Conservation (phyloP, 2,329 filamentous ascomycete species). For the Elsinoe fawcettii region DNA sequence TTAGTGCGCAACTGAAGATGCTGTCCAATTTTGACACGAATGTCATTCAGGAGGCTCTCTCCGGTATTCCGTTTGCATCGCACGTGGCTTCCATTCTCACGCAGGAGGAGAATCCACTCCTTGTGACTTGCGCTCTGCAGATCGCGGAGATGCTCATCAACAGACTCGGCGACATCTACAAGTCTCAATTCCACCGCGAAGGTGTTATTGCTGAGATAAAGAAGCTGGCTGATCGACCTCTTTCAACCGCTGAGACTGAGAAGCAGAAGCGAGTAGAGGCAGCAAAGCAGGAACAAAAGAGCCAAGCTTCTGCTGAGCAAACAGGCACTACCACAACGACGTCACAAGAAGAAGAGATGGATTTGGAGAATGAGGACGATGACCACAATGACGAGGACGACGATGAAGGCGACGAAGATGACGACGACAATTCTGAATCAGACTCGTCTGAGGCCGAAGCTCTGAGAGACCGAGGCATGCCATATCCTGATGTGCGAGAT, state of each 20-base stretch:
- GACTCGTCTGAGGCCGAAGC: slow-evolving; percentile 21
- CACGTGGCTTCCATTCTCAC: slow-evolving; percentile 92
- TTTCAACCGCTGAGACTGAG: slow-evolving; percentile 17
- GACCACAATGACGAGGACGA: slow-evolving; percentile 47
- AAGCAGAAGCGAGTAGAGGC: slow-evolving; percentile 14
- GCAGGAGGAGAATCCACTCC: slow-evolving; percentile 81
- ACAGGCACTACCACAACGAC: slow-evolving; percentile 24
- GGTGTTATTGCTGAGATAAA: slow-evolving; percentile 88
- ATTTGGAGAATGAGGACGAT: slow-evolving; percentile 40
- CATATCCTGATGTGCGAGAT: slow-evolving; percentile 51
- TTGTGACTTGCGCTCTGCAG: slow-evolving; percentile 81
- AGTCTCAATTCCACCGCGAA: slow-evolving; percentile 94
- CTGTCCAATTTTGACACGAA: slow-evolving; percentile 82
- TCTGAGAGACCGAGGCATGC: slow-evolving; percentile 21
- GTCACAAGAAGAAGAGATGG: slow-evolving; percentile 35
- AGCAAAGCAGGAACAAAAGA: slow-evolving; percentile 12
- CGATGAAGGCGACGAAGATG: slow-evolving; percentile 49
- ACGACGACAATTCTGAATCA: slow-evolving; percentile 37
- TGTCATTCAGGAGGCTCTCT: slow-evolving; percentile 78
- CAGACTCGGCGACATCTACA: slow-evolving; percentile 78
- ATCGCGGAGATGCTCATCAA: slow-evolving; percentile 81
- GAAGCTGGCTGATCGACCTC: slow-evolving; percentile 56
- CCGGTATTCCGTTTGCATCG: slow-evolving; percentile 86
- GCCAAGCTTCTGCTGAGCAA: slow-evolving; percentile 17
- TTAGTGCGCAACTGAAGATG: slow-evolving; percentile 96